Evolutionary conservation across 495 filamentous ascomycete genomes (phyloP).

Genomic region (Neurospora terricola): DNA sequence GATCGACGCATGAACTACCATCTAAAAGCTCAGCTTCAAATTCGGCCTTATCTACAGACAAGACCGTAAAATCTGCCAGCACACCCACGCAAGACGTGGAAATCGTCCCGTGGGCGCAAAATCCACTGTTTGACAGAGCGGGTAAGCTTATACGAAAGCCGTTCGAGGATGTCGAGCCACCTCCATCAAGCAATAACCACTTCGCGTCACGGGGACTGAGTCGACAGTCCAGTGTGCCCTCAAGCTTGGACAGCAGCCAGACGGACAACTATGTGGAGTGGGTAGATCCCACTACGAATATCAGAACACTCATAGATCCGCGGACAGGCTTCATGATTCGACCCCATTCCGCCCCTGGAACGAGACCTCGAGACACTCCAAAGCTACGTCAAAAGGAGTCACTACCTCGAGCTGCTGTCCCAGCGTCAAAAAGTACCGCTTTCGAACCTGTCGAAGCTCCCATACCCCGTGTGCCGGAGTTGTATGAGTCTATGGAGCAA

Average conservation of each 20-base stretch:
- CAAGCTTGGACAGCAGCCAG: background rate
- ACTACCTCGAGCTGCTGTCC: background rate
- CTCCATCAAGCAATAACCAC: background rate
- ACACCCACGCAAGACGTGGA: constrained; percentile 1
- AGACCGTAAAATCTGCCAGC: background rate
- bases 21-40: constrained; percentile 1
- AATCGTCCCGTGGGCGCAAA: background rate
- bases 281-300: constrained; percentile 58
- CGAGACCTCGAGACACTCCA: background rate
- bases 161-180: constrained; percentile 23
- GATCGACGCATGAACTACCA: constrained; percentile 2
- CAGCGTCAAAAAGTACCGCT: constrained; percentile 14
- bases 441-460: constrained; percentile 28
- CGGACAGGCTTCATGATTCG: constrained; percentile 21
- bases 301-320: constrained; percentile 31
- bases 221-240: background rate
- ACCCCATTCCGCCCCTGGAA: background rate
- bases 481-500: constrained; percentile 4
- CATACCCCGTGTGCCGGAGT: constrained; percentile 26
- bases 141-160: constrained; percentile 28
- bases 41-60: background rate
- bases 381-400: background rate
- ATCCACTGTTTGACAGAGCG: constrained; percentile 19
- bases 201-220: background rate
- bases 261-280: constrained; percentile 42